Percentiles rank a stretch among this genome's conserved stretches.
These are phyloP conservation scores for Oryza australiensis DNA, from an alignment of 176 grass and related monocot genomes.

Conservation along the genomic window DNA sequence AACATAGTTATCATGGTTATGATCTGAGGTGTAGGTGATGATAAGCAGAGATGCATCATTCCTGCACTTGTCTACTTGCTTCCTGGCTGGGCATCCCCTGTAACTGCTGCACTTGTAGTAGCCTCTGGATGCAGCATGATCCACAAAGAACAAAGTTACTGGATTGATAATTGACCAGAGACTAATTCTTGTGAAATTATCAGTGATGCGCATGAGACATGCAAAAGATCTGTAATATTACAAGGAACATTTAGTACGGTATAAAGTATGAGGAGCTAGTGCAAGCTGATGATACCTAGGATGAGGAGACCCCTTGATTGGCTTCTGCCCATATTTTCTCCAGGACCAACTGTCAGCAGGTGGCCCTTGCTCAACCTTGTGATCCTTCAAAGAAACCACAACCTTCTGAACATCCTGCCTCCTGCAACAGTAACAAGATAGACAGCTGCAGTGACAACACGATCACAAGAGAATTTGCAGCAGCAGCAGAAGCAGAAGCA, in stretches of 20 bases:
- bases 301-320: conserved; percentile 26
- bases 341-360: conserved; percentile 37
- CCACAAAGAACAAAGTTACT: not conserved
- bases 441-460: not conserved
- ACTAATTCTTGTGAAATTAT: not conserved
- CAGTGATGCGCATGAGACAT: not conserved
- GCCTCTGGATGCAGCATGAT: conserved; percentile 12
- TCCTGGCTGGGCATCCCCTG: conserved; percentile 30
- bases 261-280: not conserved
- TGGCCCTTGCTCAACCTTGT: conserved; percentile 24
- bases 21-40: conserved; percentile 39
- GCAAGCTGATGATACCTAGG: conserved; percentile 23
- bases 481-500: not conserved
- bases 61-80: conserved; percentile 39
- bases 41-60: conserved; percentile 31
- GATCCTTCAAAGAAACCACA: conserved; percentile 24
- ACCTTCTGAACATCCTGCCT: conserved; percentile 13
- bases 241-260: not conserved
- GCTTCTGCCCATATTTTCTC: conserved; percentile 37
- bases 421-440: not conserved
- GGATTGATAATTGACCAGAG: not conserved
- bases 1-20: conserved; percentile 17
- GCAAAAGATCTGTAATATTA: not conserved
- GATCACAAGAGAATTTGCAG: not conserved
- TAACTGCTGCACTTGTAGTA: conserved; percentile 39